Conservation (phyloP, 139 green algal genomes). For the Pseudopediastrum boryanum region DNA sequence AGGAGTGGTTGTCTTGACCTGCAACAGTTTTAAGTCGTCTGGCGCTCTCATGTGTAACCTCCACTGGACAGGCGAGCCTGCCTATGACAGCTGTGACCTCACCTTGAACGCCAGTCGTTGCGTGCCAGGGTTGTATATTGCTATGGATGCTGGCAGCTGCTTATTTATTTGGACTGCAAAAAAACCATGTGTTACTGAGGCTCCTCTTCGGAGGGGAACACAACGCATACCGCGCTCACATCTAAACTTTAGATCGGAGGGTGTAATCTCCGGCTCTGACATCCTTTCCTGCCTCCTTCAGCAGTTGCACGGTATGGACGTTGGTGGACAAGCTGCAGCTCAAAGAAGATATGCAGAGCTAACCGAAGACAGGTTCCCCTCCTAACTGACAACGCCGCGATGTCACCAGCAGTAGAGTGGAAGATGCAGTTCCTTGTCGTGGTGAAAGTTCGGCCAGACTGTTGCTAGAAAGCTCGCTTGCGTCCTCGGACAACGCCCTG, state of each 20-base stretch:
- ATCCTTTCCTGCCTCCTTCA: too few species aligned
- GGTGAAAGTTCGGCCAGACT: too few species aligned
- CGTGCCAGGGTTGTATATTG: constrained; percentile 46
- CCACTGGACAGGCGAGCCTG: neutral
- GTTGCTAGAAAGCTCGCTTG: too few species aligned
- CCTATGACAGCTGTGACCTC: neutral
- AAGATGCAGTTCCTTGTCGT: too few species aligned
- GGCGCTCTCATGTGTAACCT: neutral
- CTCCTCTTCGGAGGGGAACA: neutral
- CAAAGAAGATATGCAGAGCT: too few species aligned
- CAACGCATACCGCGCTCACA: constrained; percentile 7
- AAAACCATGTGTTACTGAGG: neutral
- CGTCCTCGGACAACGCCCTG: too few species aligned
- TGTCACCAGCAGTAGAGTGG: too few species aligned
- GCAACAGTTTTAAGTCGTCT: neutral
- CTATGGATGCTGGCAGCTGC: constrained; percentile 60
- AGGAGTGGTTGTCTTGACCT: constrained; percentile 64
- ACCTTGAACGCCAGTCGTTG: constrained; percentile 58
- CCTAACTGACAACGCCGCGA: too few species aligned
- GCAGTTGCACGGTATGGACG: too few species aligned
- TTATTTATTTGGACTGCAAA: constrained; percentile 54
- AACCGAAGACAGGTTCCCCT: too few species aligned
- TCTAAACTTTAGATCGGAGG: constrained; percentile 34
- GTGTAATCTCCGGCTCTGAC: constrained; percentile 31
- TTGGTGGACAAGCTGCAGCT: too few species aligned